Evolutionary conservation across 2,329 filamentous ascomycete genomes (phyloP).

Genomic region (Penicillium sp.): DNA sequence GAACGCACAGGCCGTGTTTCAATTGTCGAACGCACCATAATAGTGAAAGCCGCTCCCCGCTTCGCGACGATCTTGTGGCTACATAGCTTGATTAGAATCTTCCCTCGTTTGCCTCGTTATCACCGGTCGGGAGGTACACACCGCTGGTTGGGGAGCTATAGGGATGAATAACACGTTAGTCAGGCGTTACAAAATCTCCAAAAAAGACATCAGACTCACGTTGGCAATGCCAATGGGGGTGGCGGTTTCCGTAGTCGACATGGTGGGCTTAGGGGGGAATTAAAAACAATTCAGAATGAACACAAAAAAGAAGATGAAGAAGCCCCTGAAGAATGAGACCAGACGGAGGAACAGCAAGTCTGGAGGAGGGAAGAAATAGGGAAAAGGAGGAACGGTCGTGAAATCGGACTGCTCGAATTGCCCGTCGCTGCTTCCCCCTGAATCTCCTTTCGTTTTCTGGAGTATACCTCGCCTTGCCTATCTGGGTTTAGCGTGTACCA

Average conservation of each 20-base stretch:
- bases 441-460: constrained; percentile 33
- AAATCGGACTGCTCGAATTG: constrained; percentile 13
- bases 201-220: constrained; percentile 51
- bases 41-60: constrained; percentile 96
- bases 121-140: constrained; percentile 51
- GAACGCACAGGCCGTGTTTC: not conserved
- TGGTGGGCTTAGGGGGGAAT: constrained; percentile 37
- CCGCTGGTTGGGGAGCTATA: constrained; percentile 69
- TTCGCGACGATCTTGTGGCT: constrained; percentile 74
- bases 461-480: constrained; percentile 32
- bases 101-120: constrained; percentile 5
- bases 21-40: constrained; percentile 73
- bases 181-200: not conserved
- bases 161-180: constrained; percentile 17
- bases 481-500: constrained; percentile 18
- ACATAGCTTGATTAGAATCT: constrained; percentile 29
- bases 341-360: constrained; percentile 15
- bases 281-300: constrained; percentile 20
- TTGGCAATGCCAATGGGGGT: constrained; percentile 75
- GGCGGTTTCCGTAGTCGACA: constrained; percentile 62
- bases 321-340: constrained; percentile 15
- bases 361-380: constrained; percentile 15
- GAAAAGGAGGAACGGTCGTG: constrained; percentile 18
- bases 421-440: constrained; percentile 29
- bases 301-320: constrained; percentile 20